phyloP scores from a whole-genome alignment of 768 basidiomycete genomes.

The Lactarius trivialis region DNA sequence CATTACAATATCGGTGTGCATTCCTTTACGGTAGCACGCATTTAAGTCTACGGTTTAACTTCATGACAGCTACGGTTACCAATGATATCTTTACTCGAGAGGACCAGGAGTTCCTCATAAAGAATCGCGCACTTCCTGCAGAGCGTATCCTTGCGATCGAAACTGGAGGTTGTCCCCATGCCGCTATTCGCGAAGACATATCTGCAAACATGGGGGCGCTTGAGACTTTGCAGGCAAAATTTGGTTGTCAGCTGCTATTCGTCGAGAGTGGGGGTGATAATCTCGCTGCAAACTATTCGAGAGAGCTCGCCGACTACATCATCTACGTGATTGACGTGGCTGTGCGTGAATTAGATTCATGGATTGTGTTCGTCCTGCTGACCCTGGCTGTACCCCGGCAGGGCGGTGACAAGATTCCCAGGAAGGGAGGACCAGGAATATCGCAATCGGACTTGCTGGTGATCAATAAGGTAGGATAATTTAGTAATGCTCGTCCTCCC shows the following conservation, averaged over 20 bases:
- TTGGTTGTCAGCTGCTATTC: constrained; percentile 81
- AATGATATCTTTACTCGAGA: constrained; percentile 99
- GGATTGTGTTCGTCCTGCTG: background rate
- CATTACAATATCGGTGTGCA: constrained; percentile 85
- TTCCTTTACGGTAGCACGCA: background rate
- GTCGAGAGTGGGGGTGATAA: constrained; percentile 98
- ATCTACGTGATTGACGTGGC: constrained; percentile 89
- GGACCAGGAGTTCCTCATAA: constrained; percentile 96
- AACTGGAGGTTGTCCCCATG: constrained; percentile 97
- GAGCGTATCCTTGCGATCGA: constrained; percentile 92
- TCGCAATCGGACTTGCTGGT: constrained; percentile 92
- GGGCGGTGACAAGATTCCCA: constrained; percentile 98
- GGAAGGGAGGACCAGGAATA: constrained; percentile 97
- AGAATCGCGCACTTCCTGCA: constrained; percentile 78
- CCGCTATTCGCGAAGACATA: constrained; percentile 97
- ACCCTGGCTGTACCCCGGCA: constrained; percentile 26
- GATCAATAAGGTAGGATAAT: constrained; percentile 74
- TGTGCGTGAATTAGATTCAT: constrained; percentile 34
- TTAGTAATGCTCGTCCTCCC: background rate
- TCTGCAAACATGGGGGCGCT: constrained; percentile 95
- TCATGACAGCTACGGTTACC: constrained; percentile 76
- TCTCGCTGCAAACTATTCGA: constrained; percentile 92
- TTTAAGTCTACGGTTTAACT: constrained; percentile 18
- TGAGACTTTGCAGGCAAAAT: constrained; percentile 90
- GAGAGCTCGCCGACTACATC: constrained; percentile 96